These are phyloP conservation scores for Nepenthes alata DNA, from an alignment of 179 eudicot genomes.

Conservation along the genomic window DNA sequence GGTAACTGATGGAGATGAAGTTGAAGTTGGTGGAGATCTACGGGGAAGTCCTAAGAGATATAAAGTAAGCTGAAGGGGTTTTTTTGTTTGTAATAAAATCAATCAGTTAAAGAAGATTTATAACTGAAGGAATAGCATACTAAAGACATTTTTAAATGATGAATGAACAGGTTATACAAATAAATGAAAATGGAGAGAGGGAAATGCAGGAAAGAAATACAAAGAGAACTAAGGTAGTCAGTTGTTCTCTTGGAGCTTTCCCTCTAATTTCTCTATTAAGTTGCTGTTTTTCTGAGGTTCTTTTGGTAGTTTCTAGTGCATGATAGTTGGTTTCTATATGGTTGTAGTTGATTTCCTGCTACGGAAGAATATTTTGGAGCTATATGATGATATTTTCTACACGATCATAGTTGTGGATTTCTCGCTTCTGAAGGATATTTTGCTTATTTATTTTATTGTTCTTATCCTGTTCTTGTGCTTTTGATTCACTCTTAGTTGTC, in stretches of 20 bases:
- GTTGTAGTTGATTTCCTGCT: too few relatives aligned
- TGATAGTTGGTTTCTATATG: too few relatives aligned
- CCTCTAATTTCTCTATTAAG: background rate
- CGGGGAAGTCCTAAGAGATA: too few relatives aligned
- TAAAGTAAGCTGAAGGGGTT: too few relatives aligned
- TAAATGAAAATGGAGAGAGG: constrained; percentile 16
- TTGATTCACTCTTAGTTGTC: constrained; percentile 23
- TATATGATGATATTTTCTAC: too few relatives aligned
- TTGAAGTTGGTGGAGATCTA: too few relatives aligned
- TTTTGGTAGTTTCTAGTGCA: background rate
- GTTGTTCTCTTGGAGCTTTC: background rate
- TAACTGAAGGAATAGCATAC: background rate
- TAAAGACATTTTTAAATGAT: background rate
- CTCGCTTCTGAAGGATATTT: background rate
- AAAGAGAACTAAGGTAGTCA: constrained; percentile 33
- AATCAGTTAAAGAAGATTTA: background rate
- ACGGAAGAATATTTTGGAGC: too few relatives aligned
- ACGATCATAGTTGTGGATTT: too few relatives aligned
- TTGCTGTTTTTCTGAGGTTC: background rate
- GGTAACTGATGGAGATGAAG: too few relatives aligned
- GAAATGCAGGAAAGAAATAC: constrained; percentile 14
- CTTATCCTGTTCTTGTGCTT: background rate
- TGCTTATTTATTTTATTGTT: background rate
- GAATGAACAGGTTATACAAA: constrained; percentile 13
- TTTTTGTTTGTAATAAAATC: too few relatives aligned